Conservation (phyloP, 1,284 basidiomycete genomes). For the Pseudozyma pruni region DNA sequence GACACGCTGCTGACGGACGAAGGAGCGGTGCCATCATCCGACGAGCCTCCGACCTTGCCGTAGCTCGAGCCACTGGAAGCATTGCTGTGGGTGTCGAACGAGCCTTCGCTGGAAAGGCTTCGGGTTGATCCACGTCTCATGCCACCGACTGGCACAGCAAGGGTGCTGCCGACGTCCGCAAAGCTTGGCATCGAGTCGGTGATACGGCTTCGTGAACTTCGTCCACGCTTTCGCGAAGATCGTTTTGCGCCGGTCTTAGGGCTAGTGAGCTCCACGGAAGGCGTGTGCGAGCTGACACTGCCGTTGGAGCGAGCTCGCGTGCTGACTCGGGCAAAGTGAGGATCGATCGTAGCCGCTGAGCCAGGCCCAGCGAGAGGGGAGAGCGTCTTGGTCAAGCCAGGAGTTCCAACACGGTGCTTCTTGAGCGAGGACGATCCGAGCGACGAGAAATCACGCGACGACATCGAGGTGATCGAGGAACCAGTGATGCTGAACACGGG, state of each 20-base stretch:
- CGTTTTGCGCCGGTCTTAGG: slow-evolving; percentile 12
- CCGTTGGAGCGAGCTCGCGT: slow-evolving; percentile 20
- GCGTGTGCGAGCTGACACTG: slow-evolving; percentile 32
- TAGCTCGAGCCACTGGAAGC: slow-evolving; percentile 36
- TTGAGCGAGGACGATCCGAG: slow-evolving; percentile 13
- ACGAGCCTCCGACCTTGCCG: slow-evolving; percentile 35
- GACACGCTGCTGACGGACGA: slow-evolving; percentile 7
- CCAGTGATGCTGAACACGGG: slow-evolving; percentile 15
- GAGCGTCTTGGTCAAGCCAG: slow-evolving; percentile 26
- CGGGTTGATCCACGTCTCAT: slow-evolving; percentile 31
- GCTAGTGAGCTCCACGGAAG: slow-evolving; percentile 17
- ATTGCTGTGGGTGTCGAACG: slow-evolving; percentile 43
- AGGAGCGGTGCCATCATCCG: slow-evolving; percentile 23
- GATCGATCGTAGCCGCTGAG: slow-evolving; percentile 21
- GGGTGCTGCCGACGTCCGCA: slow-evolving; percentile 30
- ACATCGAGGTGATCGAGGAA: slow-evolving; percentile 9
- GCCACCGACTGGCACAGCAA: slow-evolving; percentile 14
- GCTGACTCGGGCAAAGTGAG: slow-evolving; percentile 22
- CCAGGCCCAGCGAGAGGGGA: slow-evolving; percentile 2
- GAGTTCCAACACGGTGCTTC: slow-evolving; percentile 29
- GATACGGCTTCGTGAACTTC: slow-evolving; percentile 33
- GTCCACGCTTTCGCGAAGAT: slow-evolving; percentile 18
- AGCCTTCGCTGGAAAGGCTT: slow-evolving; percentile 41
- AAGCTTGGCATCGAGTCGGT: slow-evolving; percentile 37
- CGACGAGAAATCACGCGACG: slow-evolving; percentile 19